phyloP scores from a whole-genome alignment of 2,329 filamentous ascomycete genomes.

The Epichloe bromicola region DNA sequence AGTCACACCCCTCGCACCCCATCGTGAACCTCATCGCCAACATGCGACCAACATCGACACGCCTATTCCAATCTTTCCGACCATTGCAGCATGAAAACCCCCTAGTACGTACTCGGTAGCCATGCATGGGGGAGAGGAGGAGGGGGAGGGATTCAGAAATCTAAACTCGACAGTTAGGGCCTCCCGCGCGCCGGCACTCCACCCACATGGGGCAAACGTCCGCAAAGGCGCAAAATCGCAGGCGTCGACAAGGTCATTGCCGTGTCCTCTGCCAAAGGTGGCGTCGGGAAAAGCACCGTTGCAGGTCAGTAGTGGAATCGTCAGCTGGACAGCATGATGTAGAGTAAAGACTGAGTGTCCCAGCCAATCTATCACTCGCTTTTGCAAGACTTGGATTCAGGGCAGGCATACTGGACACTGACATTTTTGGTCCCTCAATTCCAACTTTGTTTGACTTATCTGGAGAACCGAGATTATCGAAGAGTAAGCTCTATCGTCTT shows the following conservation, averaged over 20 bases:
- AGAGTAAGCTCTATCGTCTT: slow-evolving; percentile 37
- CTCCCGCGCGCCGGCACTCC: slow-evolving; percentile 61
- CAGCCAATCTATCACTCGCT: slow-evolving; percentile 71
- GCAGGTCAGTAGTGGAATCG: slow-evolving; percentile 41
- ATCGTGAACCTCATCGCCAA: slow-evolving; percentile 3
- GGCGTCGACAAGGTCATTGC: slow-evolving; percentile 87
- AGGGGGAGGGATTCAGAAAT: not conserved
- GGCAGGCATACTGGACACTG: slow-evolving; percentile 81
- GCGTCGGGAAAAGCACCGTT: slow-evolving; percentile 95
- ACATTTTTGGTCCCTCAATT: slow-evolving; percentile 93
- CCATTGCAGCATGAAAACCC: slow-evolving; percentile 66
- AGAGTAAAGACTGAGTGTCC: not conserved
- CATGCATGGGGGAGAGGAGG: no score
- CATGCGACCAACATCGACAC: slow-evolving; percentile 26
- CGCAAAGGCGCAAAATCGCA: slow-evolving; percentile 65
- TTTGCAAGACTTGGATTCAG: slow-evolving; percentile 73
- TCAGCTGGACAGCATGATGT: no score
- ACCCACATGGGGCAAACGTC: slow-evolving; percentile 53
- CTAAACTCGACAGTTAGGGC: slow-evolving; percentile 41
- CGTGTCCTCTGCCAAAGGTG: slow-evolving; percentile 94
- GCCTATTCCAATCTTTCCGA: slow-evolving; percentile 21
- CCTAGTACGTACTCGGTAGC: slow-evolving; percentile 44
- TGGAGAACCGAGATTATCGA: slow-evolving; percentile 63
- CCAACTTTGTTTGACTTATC: slow-evolving; percentile 77
- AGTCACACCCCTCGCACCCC: not conserved